Evolutionary conservation across 176 grass and related monocot genomes (phyloP), one percentile per base, ranked within the genome.

Genomic region (Miscanthus lutarioriparius): DNA sequence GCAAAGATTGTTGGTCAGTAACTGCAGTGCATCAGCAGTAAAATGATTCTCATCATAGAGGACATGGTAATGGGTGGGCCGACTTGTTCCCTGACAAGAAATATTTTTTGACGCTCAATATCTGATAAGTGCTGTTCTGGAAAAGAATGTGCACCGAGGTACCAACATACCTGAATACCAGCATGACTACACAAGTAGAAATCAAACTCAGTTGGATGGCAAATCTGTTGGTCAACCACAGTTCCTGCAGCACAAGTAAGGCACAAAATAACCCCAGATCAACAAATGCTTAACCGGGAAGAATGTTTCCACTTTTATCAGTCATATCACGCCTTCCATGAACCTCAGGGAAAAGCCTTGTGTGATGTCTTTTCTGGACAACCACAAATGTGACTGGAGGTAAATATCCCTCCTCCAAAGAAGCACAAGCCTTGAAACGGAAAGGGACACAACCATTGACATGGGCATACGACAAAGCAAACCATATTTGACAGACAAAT

Each of bases 181-280:
- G 95, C 92, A 93, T 98, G 95, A 48, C 92, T 98, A 53, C 95
- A 98, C 12, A 98, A 78, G 82, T 93, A 95, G 79, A 98, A 98
- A 65, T 98, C 89, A 66, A 98, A 97, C 65, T 97, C 90, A 0
- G 82, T 95, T 11, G 95, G 95, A 86, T 97, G 92, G 59, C 95
- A 97, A 70, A 97, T 97, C 40, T 61, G 51, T 40, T 76, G 89
- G 74, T 97, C 92, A n/a, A 92, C 90, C 7, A 97, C 92, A 43
- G 95, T 97, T 81, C 95, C 95, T 97, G 74, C 64, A 77, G 16
- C 16, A 76, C 22, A 43, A 80, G 11, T 14, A 32, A 14, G 38
- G 33, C 23, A 4, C 65, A 35, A 78, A 69, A 39, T 25, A 56
- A 30, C 59, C 1, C 14, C 25, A 59, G 38, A 74, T 71, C 49